Base-by-base conservation (phyloP, 345 rosid species). In the Excoecaria cochinchinensis region DNA sequence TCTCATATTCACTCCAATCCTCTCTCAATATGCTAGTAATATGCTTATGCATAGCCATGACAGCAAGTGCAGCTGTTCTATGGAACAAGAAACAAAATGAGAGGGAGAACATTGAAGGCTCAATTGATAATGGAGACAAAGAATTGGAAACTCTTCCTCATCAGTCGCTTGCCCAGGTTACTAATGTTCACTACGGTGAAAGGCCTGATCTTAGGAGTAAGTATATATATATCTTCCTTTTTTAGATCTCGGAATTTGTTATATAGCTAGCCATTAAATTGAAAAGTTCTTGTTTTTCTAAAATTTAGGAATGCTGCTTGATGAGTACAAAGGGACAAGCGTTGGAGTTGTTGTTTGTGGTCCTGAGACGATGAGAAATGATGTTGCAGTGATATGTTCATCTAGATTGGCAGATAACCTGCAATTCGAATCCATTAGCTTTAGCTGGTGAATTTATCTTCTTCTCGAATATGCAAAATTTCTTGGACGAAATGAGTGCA, bases 261-360 rank as follows among this genome's bases (percentile, higher is more conserved):
- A 31, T 31, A 31, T 31, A 31, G 31, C 31, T 31, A 31, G 31
- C 31, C 31, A 31, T 31, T 31, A 31, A 31, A 31, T 31, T 31
- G 31, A 31, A 31, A 31, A 31, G 2, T 2, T 31, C 31, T 31
- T 31, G 31, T 31, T 31, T 31, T 31, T 31, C 31, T 31, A 2
- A 31, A 31, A 31, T 31, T 31, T 85, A 94, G 97, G 79, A 78
- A 77, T 91, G 44, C 68, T 89, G 67, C 55, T 77, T 14, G 92
- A 79, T 14, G 92, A 79, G 4, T 62, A 81, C 71, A 67, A 81
- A 65, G 93, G 84, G 72, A 81, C 84, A 13, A 89, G 88, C 38
- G 87, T 87, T 24, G 95, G 97, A 71, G 91, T 91, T 62, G 73
- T 91, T 58, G 97, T 69, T 72, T 84, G 89, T 61, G 98, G 98